Conservation (phyloP, 1,284 basidiomycete genomes). For the Ustilago shanxiensis region DNA sequence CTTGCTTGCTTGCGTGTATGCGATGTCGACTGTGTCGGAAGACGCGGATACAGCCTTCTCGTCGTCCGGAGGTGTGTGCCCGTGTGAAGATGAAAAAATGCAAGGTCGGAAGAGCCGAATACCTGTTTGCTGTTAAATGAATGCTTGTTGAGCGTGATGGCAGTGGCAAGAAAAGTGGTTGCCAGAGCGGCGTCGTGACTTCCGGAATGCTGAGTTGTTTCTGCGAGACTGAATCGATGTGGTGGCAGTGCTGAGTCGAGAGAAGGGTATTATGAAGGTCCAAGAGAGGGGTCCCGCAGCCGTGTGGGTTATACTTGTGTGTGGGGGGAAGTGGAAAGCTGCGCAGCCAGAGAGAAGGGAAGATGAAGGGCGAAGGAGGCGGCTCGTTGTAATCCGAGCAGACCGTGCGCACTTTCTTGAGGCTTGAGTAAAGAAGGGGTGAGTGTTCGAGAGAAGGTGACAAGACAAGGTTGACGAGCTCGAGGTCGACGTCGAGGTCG, state of each 20-base stretch:
- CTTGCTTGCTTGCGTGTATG: background rate
- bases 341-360: background rate
- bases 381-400: background rate
- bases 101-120: constrained; percentile 5
- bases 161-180: background rate
- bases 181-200: no score
- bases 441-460: constrained; percentile 1
- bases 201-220: constrained; percentile 1
- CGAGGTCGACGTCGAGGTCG: no score
- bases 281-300: background rate
- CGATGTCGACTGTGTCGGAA: background rate
- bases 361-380: background rate
- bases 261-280: constrained; percentile 9
- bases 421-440: background rate
- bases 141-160: background rate
- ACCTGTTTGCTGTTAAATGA: constrained; percentile 1
- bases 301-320: constrained; percentile 1
- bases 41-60: background rate
- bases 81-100: background rate
- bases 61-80: background rate
- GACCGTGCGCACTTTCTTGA: background rate
- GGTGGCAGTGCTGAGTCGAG: background rate
- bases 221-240: background rate
- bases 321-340: background rate
- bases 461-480: background rate